These are phyloP conservation scores for Quercus robur DNA, from an alignment of 306 rosid species.

Conservation along the genomic window DNA sequence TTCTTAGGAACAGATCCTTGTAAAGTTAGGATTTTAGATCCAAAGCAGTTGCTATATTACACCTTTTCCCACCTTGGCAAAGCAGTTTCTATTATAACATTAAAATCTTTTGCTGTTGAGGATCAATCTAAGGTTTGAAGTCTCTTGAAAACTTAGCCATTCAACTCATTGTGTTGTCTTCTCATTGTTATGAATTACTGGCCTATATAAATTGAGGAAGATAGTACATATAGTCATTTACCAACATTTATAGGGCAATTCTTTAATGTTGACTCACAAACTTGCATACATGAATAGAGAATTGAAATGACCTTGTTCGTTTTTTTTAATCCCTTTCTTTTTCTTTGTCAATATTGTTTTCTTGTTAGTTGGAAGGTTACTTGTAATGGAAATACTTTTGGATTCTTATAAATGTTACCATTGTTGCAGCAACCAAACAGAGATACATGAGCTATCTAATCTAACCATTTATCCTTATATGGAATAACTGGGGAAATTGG, in stretches of 20 bases:
- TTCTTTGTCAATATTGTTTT: background rate
- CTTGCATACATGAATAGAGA: background rate
- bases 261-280: background rate
- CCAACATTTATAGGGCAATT: background rate
- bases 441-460: constrained; percentile 17
- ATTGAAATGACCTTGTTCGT: background rate
- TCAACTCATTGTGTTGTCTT: background rate
- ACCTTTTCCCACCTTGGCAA: background rate
- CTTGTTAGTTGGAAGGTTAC: background rate
- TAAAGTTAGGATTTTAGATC: background rate
- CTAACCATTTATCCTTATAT: constrained; percentile 13
- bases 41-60: background rate
- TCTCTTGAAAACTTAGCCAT: background rate
- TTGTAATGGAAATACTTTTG: constrained; percentile 2
- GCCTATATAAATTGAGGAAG: background rate
- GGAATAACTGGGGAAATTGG: constrained; percentile 35
- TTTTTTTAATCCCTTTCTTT: no score
- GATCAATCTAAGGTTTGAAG: background rate
- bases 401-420: constrained; percentile 12
- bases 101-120: background rate
- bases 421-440: constrained; percentile 49
- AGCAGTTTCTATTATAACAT: background rate
- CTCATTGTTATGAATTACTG: background rate
- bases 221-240: background rate
- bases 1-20: background rate